Base-by-base conservation (phyloP, 768 basidiomycete species). In the Suillus alpinus region DNA sequence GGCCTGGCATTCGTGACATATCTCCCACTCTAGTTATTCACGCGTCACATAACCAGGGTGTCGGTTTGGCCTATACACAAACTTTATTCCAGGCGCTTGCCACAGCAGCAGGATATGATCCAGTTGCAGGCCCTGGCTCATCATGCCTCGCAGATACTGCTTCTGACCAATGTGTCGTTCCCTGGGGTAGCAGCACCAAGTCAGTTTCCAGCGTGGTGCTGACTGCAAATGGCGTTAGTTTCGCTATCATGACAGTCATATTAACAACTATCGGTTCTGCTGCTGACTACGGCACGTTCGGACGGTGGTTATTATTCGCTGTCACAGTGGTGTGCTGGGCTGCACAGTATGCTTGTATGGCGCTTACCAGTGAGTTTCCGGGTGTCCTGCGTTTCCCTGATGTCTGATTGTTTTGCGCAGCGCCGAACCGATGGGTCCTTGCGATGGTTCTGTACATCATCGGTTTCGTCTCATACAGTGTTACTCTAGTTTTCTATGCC, bases 371-470 rank as follows among this genome's bases (percentile, higher is more conserved):
- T 89, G 66, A 20, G 83, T 75, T 14, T 43, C n/a, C 9, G 2
- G 44, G 39, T 6, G 7, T 40, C 14, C 20, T 10, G 2, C 1
- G 6, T 3, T 34, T n/a, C 10, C 3, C 4, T 40, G 44, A 13
- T 20, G 14, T 26, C 18, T 31, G 12, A 44, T 16, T 63, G 43
- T 59, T 52, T 5, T 14, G n/a, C 10, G 13, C 63, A 89, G 89
- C 74, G 34, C 86, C 89, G 2, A 79, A 80, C 26, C 81, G 86
- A 16, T 94, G 92, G 92, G 80, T 77, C 16, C 74, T 81, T 2
- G 88, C 87, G 0, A 92, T 93, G 89, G 87, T 76, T 0, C 72
- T 94, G 2, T 93, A 87, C 71, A 90, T 94, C 81, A 74, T 91
- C 26, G 86, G 89, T 9, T 93, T 89, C 74, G 83, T 92, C 56